Conservation (phyloP, 768 basidiomycete genomes). For the Lentinula boryana region DNA sequence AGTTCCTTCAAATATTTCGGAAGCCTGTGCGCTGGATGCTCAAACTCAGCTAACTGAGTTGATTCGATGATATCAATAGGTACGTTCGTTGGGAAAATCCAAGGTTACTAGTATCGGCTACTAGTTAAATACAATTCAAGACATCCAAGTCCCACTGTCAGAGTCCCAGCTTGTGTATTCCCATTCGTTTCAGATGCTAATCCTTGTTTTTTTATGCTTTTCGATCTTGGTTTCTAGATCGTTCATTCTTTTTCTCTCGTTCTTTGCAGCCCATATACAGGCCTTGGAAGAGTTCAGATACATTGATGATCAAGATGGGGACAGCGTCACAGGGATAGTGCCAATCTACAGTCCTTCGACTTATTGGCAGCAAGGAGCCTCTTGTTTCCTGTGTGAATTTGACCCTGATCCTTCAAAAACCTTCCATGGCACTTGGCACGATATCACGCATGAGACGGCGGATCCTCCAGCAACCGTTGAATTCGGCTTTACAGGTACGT, state of each 20-base stretch:
- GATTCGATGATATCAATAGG: too few species aligned
- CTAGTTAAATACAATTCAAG: too few species aligned
- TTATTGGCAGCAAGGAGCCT: not conserved
- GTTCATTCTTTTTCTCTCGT: not conserved
- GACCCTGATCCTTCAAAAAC: not conserved
- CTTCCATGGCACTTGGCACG: not conserved
- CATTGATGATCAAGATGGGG: not conserved
- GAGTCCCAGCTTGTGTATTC: not conserved
- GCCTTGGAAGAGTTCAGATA: not conserved
- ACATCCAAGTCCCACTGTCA: too few species aligned
- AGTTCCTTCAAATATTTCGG: too few species aligned
- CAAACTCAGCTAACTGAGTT: too few species aligned
- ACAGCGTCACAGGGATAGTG: not conserved
- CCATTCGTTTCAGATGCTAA: not conserved
- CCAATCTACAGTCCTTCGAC: not conserved
- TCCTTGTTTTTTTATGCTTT: not conserved
- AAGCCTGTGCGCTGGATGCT: too few species aligned
- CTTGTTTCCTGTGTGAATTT: not conserved
- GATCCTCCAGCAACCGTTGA: not conserved
- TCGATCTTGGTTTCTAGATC: not conserved
- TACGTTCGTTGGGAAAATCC: too few species aligned
- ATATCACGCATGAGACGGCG: not conserved
- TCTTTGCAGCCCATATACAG: not conserved
- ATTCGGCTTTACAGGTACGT: not conserved
- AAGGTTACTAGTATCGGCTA: too few species aligned